Evolutionary conservation across 2,329 filamentous ascomycete genomes (phyloP).

Genomic region (Neonectria magnoliae): DNA sequence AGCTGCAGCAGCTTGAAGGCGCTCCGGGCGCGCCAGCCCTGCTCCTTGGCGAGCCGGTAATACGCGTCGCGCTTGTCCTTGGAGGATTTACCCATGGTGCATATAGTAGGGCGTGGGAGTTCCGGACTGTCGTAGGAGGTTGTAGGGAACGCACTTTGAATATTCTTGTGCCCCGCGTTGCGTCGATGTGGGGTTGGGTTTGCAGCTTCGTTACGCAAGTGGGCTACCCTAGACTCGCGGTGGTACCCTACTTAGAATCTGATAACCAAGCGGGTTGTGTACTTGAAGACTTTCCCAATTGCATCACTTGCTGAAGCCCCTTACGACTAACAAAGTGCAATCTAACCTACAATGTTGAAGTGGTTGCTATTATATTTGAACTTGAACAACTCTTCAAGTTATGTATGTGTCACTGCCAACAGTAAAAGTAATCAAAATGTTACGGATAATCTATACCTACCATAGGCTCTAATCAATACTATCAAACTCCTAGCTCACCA

Average conservation of each 20-base stretch:
- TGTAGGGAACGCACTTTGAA: slow-evolving; percentile 29
- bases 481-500: slow-evolving; percentile 52
- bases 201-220: neutral
- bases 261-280: neutral
- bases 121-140: slow-evolving; percentile 15
- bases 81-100: slow-evolving; percentile 89
- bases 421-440: neutral
- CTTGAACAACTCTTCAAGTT: neutral
- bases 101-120: slow-evolving; percentile 1
- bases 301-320: too few species aligned
- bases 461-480: slow-evolving; percentile 1
- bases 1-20: slow-evolving; percentile 98
- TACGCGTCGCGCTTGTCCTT: slow-evolving; percentile 99
- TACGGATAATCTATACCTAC: neutral
- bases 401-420: slow-evolving; percentile 3
- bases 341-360: too few species aligned
- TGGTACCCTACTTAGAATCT: too few species aligned
- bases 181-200: slow-evolving; percentile 26
- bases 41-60: slow-evolving; percentile 96
- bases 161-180: slow-evolving; percentile 43
- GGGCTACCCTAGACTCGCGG: slow-evolving; percentile 19
- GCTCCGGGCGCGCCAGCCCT: slow-evolving; percentile 96
- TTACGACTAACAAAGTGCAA: too few species aligned
- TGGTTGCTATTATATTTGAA: too few species aligned
- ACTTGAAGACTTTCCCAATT: neutral